Conservation (phyloP, 2,329 filamentous ascomycete species). For the Xylariaceae sp. region DNA sequence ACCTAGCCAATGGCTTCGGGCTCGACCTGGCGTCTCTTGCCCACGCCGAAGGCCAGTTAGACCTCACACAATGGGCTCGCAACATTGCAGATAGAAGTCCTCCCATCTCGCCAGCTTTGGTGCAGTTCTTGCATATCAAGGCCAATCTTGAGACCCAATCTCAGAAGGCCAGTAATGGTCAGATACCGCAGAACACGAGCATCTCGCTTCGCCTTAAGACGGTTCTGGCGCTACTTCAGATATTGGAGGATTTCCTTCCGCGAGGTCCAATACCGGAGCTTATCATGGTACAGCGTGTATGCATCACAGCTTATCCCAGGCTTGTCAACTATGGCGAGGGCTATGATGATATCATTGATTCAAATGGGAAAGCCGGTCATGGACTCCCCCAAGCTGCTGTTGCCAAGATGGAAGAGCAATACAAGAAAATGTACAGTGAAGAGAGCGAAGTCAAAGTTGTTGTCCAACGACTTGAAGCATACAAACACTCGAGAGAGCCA, state of each 20-base stretch:
- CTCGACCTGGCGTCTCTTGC: conserved; percentile 83
- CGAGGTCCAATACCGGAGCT: conserved; percentile 61
- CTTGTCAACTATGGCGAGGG: conserved; percentile 95
- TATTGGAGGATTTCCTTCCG: conserved; percentile 67
- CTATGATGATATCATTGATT: conserved; percentile 85
- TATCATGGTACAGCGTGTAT: conserved; percentile 76
- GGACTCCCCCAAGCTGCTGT: conserved; percentile 74
- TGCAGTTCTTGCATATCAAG: conserved; percentile 81
- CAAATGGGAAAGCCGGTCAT: conserved; percentile 78
- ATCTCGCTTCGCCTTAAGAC: conserved; percentile 81
- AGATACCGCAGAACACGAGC: conserved; percentile 54
- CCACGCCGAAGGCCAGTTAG: conserved; percentile 74
- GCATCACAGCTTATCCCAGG: conserved; percentile 87
- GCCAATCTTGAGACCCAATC: conserved; percentile 72
- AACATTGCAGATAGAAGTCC: conserved; percentile 62
- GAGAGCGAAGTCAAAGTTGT: conserved; percentile 83
- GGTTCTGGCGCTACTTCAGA: conserved; percentile 72
- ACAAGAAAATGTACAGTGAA: conserved; percentile 95
- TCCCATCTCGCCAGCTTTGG: conserved; percentile 66
- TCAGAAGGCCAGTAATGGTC: conserved; percentile 64
- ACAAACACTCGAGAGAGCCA: conserved; percentile 81
- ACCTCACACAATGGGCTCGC: conserved; percentile 76
- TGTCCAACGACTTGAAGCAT: conserved; percentile 75
- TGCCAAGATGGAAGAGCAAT: conserved; percentile 92
- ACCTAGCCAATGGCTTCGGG: conserved; percentile 76